Evolutionary conservation across 1,284 basidiomycete genomes (phyloP), one percentile per base, ranked within the genome.

Genomic region (Moniliophthora roreri): DNA sequence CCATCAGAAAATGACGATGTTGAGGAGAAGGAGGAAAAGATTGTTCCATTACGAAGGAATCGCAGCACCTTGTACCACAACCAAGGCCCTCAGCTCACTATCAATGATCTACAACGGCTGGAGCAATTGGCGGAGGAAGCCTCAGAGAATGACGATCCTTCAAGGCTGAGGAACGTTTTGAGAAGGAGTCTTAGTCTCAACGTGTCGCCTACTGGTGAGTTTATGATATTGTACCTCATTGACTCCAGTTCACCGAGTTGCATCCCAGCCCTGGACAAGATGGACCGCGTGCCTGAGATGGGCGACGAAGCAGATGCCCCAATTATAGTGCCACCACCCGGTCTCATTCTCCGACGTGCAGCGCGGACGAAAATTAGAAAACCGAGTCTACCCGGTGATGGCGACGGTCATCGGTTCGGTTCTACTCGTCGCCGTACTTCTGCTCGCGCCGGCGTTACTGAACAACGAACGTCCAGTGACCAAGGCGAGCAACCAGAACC

Each of bases 351-450:
- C 11, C 91, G 94, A 26, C 87, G 96, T 42, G 85, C 93, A 10
- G 94, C 93, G 7, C 85, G 95, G 18, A 99, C 96, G 2, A 95
- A 95, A 76, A 97, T 98, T 63, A 86, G 96, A 52, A 99, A 98
- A 73, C 78, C 87, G n/a, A 83, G 84, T 11, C 68, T 88, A 20
- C 77, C 81, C 9, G 89, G 87, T 18, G 92, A 90, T 66, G 87
- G 84, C 4, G 87, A 84, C 41, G 87, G 88, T 2, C 90, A 91
- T 77, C 85, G 92, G 15, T 95, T 95, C 70, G 75, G 80, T 16
- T 70, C 80, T 28, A 76, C 78, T 20, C 74, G 82, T 52, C 70
- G 82, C 52, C 75, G 76, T 37, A 68, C 71, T 2, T 63, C 71
- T 9, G 65, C 64, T 24, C 70, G 76, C 60, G 58, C 73, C 39